These are phyloP conservation scores for Mariannaea elegans DNA, from an alignment of 2,329 filamentous ascomycete genomes.

Conservation along the genomic window DNA sequence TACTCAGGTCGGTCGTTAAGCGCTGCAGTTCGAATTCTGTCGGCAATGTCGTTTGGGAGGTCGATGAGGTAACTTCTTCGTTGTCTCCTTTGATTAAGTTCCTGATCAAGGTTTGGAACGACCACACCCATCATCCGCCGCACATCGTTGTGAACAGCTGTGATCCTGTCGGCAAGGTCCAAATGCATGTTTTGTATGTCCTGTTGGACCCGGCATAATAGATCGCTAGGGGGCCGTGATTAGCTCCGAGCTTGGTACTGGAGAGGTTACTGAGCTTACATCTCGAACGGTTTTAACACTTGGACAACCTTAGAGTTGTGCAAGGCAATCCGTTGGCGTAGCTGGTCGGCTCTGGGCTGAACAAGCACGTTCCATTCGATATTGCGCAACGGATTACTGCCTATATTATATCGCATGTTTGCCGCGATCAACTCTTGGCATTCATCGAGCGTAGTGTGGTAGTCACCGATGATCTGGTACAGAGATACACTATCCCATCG, in stretches of 20 bases:
- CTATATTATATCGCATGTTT: slow-evolving; percentile 42
- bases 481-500: slow-evolving; percentile 38
- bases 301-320: slow-evolving; percentile 47
- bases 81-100: slow-evolving; percentile 32
- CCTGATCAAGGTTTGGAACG: slow-evolving; percentile 38
- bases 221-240: slow-evolving; percentile 37
- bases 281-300: slow-evolving; percentile 48
- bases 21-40: slow-evolving; percentile 36
- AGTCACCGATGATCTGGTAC: slow-evolving; percentile 45
- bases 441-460: slow-evolving; percentile 43
- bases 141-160: slow-evolving; percentile 34
- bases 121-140: slow-evolving; percentile 38
- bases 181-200: slow-evolving; percentile 41
- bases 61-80: slow-evolving; percentile 20
- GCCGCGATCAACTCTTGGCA: slow-evolving; percentile 41
- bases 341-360: slow-evolving; percentile 43
- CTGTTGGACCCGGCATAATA: slow-evolving; percentile 42
- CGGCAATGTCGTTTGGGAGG: slow-evolving; percentile 36
- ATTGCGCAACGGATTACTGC: slow-evolving; percentile 41
- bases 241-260: slow-evolving; percentile 1
- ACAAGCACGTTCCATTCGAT: slow-evolving; percentile 49
- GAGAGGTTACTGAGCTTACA: slow-evolving; percentile 36
- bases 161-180: slow-evolving; percentile 37
- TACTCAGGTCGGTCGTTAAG: slow-evolving; percentile 33
- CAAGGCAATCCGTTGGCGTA: slow-evolving; percentile 44